Base-by-base conservation (phyloP, 2,329 filamentous ascomycete species). In the Colletotrichum endophyticum region DNA sequence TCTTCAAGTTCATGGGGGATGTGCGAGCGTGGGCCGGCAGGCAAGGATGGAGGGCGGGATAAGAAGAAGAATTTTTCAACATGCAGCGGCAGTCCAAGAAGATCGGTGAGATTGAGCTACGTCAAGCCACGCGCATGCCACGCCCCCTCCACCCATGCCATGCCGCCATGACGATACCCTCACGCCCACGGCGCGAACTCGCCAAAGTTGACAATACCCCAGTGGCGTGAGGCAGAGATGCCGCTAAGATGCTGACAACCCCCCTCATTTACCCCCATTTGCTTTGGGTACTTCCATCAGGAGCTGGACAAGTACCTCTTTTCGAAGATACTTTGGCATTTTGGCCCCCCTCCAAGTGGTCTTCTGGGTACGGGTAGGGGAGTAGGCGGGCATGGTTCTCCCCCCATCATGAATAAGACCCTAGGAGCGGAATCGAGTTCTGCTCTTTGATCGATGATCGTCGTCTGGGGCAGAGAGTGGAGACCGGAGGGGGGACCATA, bases 291-390 rank as follows among this genome's bases (percentile, higher is more conserved):
- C 53, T n/a, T 66, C 3, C 12, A 32, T 25, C 28, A 59, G 15
- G 12, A 27, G 27, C 39, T 25, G 36, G n/a, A 49, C 19, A 30
- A 53, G 49, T 59, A 71, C 34, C 72, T 59, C 34, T 9, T 61
- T 44, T 34, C 6, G 19, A 36, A 25, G 19, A 27, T 32, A n/a
- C 32, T 25, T 59, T 9, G 44, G 36, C 27, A 53, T 53, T 13
- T 22, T 39, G 36, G 32, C 34, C 64, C 3, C 16, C 30, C 9
- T 44, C 25, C 22, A 25, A 22, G 27, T 34, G 39, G 27, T 19
- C 36, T n/a, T 22, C 69, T 74, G 70, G 71, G 74, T 74, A 70
- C 70, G 70, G 74, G 70, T 34, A 74, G 70, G 28, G 59, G 36
- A 66, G 36, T 16, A 59, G 32, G 16, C 25, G n/a, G 44, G 70